phyloP scores from a whole-genome alignment of 2,329 filamentous ascomycete genomes.

The Trichoderma cornu-damae region DNA sequence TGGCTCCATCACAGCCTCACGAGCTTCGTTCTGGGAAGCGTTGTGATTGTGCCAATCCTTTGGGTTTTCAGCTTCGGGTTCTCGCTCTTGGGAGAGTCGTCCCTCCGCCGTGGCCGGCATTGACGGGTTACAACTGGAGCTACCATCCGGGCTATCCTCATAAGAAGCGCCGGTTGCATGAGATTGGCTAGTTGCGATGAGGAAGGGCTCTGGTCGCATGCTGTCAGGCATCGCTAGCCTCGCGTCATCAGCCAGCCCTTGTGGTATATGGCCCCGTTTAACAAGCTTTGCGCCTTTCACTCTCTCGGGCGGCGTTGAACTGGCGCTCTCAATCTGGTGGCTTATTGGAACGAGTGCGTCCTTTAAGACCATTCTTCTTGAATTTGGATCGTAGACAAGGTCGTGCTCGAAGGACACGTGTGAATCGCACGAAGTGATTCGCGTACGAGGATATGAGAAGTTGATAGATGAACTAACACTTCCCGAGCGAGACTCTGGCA shows the following conservation, averaged over 20 bases:
- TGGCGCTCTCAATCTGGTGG: not conserved
- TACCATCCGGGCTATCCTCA: not conserved
- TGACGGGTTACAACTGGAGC: not conserved
- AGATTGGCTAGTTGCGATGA: not conserved
- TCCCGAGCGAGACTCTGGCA: slow-evolving; percentile 36
- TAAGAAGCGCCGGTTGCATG: not conserved
- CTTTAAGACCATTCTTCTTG: slow-evolving; percentile 55
- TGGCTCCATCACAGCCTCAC: not conserved
- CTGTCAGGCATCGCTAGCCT: not conserved
- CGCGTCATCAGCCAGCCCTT: not conserved
- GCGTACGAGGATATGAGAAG: slow-evolving; percentile 53
- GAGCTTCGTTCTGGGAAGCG: not conserved
- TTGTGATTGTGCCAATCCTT: not conserved
- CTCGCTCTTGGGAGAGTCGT: not conserved
- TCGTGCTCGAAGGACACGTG: slow-evolving; percentile 34
- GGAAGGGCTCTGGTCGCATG: not conserved
- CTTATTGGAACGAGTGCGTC: slow-evolving; percentile 35
- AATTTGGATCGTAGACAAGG: slow-evolving; percentile 61
- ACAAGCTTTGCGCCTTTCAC: not conserved
- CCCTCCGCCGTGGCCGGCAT: not conserved
- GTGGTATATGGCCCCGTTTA: not conserved
- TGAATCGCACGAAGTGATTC: slow-evolving; percentile 35
- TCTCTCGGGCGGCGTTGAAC: slow-evolving; percentile 15
- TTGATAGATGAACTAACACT: slow-evolving; percentile 52
- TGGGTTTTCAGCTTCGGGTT: not conserved